These are phyloP conservation scores for Metschnikowia orientalis DNA, from an alignment of 805 yeast genomes.

Conservation along the genomic window DNA sequence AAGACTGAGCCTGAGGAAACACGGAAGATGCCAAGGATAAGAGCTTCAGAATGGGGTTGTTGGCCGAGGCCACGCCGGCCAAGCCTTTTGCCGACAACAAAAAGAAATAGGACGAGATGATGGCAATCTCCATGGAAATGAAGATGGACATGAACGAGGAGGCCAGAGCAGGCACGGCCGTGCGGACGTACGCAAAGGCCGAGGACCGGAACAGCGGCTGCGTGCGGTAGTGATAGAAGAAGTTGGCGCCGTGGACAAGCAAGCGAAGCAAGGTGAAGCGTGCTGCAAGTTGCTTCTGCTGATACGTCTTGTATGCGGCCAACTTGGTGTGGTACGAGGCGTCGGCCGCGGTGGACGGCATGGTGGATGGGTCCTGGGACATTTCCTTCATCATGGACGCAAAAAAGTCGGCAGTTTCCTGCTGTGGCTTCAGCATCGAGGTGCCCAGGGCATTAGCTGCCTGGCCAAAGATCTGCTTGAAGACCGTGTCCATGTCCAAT, in stretches of 20 bases:
- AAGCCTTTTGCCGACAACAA: conserved; percentile 24
- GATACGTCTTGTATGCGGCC: conserved; percentile 27
- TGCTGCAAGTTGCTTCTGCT: conserved; percentile 30
- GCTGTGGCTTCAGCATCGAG: too few species aligned
- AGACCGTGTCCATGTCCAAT: conserved; percentile 32
- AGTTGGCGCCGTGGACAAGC: conserved; percentile 25
- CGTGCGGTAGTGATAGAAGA: conserved; percentile 31
- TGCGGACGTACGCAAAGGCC: conserved; percentile 24
- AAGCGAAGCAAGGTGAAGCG: conserved; percentile 31
- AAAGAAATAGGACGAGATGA: conserved; percentile 32
- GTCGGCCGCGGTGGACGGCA: conserved; percentile 16
- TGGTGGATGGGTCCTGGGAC: conserved; percentile 8
- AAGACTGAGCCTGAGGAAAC: conserved; percentile 29
- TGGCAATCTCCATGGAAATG: conserved; percentile 29
- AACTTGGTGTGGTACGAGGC: conserved; percentile 28
- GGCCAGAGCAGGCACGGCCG: conserved; percentile 11
- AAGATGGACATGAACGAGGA: conserved; percentile 26
- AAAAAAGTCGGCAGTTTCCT: conserved; percentile 13
- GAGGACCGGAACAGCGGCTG: conserved; percentile 24
- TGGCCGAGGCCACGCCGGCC: conserved; percentile 22
- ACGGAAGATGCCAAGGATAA: conserved; percentile 32
- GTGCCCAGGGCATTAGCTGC: conserved; percentile 14
- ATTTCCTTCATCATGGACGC: conserved; percentile 33
- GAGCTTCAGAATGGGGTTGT: conserved; percentile 25
- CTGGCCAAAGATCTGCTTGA: conserved; percentile 27